Evolutionary conservation across 2,329 filamentous ascomycete species (phyloP), one percentile per base, ranked within the genome.

Genomic region (Trichoderma arundinaceum): DNA sequence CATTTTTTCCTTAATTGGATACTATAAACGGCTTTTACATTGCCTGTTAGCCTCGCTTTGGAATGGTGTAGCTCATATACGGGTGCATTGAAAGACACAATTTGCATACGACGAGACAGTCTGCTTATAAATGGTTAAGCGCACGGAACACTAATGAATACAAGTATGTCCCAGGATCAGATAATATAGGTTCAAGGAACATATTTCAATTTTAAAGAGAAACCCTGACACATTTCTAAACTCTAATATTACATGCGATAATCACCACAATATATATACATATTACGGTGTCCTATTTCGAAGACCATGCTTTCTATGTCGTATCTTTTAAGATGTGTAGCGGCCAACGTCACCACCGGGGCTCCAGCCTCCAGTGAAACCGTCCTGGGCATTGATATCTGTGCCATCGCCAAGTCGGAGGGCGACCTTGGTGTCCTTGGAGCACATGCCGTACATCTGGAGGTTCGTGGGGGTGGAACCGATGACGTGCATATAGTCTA

Each of bases 371-470:
- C 78, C 77, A 1, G 69, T 73, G 58, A 78, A 80, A 3, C 72
- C 73, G 9, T 70, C 67, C 33, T 74, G 69, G 1, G 76, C 72
- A 13, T 69, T 64, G 39, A 80, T 73, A 2, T 70, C 69, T 1
- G 74, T 76, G 32, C 78, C 79, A 46, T 79, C 71, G 5, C 72
- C 78, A 19, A 80, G 69, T 9, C 71, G 75, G 44, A 81, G 69
- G 4, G 74, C 73, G 1, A 74, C 72, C 33, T 69, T 71, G 1
- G 77, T 75, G 57, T 78, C 77, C 71, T 80, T 80, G 44, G 77
- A 77, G 70, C 79, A 81, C 65, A 81, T 66, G 5, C 79, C 79
- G 67, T 79, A 81, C 0, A 75, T 75, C 67, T 81, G 75, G 44
- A 81, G 69, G 66, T 79, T 79, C 2, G 67, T 59, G 3, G 79